Percentiles rank a stretch among this genome's conserved stretches.
Conservation (phyloP, 2,329 filamentous ascomycete species). For the Aspergillus quadrilineatus region DNA sequence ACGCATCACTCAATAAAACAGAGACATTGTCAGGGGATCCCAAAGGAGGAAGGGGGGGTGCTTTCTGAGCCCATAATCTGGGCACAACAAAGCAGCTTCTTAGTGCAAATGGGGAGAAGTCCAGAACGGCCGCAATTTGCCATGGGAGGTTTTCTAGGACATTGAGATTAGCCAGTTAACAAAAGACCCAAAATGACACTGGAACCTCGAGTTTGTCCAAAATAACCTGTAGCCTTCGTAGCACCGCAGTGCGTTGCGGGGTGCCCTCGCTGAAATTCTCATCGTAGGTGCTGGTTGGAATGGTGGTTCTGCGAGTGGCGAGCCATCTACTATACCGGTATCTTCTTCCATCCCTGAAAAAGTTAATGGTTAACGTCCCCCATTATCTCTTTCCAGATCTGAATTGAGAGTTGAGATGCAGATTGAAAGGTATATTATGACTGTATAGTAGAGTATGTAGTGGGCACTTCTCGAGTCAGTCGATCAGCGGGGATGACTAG, state of each 20-base stretch:
- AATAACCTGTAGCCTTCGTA: not conserved
- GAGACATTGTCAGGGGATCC: not conserved
- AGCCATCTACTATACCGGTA: no score
- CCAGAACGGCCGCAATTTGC: not conserved
- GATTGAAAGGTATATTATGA: no score
- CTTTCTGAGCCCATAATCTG: not conserved
- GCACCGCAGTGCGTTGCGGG: not conserved
- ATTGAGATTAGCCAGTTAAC: not conserved
- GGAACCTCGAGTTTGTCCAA: not conserved
- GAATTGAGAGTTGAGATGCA: no score
- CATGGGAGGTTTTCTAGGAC: not conserved
- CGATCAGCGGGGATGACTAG: no score
- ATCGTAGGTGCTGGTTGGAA: not conserved
- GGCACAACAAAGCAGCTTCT: conserved; percentile 1
- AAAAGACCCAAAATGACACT: not conserved
- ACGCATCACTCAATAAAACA: not conserved
- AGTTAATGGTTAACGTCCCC: no score
- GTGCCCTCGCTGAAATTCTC: not conserved
- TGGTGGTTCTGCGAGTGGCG: no score
- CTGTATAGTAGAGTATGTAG: no score
- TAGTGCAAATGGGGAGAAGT: not conserved
- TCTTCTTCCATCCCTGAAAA: no score
- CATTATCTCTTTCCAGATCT: no score
- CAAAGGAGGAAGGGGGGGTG: no score
- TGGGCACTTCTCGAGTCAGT: no score